Evolutionary conservation across 371 early-diverging fungal species (phyloP), one percentile per base, ranked within the genome.

Genomic region (Dinochytrium kinnereticum): DNA sequence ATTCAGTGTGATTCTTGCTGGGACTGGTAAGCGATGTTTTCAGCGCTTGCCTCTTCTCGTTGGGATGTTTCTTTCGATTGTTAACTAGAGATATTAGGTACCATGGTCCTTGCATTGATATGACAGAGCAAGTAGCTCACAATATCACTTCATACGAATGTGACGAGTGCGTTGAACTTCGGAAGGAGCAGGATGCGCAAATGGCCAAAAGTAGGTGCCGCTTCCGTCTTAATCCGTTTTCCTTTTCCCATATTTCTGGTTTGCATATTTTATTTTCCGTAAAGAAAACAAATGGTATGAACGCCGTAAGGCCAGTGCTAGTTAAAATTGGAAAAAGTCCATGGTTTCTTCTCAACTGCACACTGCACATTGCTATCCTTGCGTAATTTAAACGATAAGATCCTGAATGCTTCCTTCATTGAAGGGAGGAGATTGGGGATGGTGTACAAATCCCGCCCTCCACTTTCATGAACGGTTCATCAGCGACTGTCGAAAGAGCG

Each of bases 1-100:
- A 91, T 93, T 55, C 89, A 89, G 65, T 93, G 93, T 75, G 92
- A 92, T 74, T 69, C 76, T 30, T 93, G 93, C 76, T 78, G 85
- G 59, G 90, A 93, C 74, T 93, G 93, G 93, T 91, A 86, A 19
- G 44, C 3, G 33, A 49, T 3, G 21, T 28, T 77, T 2, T 49
- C n/a, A 17, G 50, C n/a, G 17, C 5, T 13, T 5, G 57, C 57
- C 31, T 5, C 26, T 57, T 57, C 26, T 72, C 17, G 13, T 44
- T 13, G 13, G 7, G 44, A 44, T 44, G 44, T 44, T 44, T 44
- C n/a, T n/a, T n/a, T n/a, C n/a, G n/a, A n/a, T n/a, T n/a, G n/a
- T n/a, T n/a, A n/a, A n/a, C n/a, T n/a, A n/a, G n/a, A n/a, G n/a
- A n/a, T n/a, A 19, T 17, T 40, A 93, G 93, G 93, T 93, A 88